phyloP scores from a whole-genome alignment of 495 filamentous ascomycete species.

The Xylaria scruposa region DNA sequence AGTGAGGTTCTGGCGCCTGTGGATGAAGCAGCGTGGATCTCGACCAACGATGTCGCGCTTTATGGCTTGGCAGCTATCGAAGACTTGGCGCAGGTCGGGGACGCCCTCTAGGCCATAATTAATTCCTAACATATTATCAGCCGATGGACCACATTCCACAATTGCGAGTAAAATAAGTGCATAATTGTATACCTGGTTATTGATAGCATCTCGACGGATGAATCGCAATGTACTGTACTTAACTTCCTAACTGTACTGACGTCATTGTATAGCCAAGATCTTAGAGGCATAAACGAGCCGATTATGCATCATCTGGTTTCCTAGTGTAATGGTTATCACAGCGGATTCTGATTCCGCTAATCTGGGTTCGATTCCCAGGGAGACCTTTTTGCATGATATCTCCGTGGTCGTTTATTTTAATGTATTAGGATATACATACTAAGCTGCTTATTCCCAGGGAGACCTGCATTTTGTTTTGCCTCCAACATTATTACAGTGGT shows the following conservation, averaged over 20 bases:
- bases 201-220: too few relatives aligned
- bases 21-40: slow-evolving; percentile 52
- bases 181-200: background rate
- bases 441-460: slow-evolving; percentile 49
- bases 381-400: too few relatives aligned
- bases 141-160: too few relatives aligned
- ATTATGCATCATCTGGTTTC: slow-evolving; percentile 14
- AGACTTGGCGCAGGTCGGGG: slow-evolving; percentile 48
- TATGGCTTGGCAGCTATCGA: slow-evolving; percentile 56
- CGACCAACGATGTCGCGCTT: slow-evolving; percentile 51
- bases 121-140: too few relatives aligned
- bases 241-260: too few relatives aligned
- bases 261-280: background rate
- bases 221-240: too few relatives aligned
- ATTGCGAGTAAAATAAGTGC: background rate
- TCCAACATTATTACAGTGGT: background rate
- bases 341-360: slow-evolving; percentile 41
- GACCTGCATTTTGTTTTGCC: slow-evolving; percentile 30
- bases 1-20: slow-evolving; percentile 45
- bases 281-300: background rate
- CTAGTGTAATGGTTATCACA: slow-evolving; percentile 36
- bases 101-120: slow-evolving; percentile 26
- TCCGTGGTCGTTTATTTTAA: too few relatives aligned
- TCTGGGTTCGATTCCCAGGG: slow-evolving; percentile 49
- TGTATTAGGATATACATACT: too few relatives aligned